Conservation (phyloP, 129 eudicot genomes). For the Solidago caesia region DNA sequence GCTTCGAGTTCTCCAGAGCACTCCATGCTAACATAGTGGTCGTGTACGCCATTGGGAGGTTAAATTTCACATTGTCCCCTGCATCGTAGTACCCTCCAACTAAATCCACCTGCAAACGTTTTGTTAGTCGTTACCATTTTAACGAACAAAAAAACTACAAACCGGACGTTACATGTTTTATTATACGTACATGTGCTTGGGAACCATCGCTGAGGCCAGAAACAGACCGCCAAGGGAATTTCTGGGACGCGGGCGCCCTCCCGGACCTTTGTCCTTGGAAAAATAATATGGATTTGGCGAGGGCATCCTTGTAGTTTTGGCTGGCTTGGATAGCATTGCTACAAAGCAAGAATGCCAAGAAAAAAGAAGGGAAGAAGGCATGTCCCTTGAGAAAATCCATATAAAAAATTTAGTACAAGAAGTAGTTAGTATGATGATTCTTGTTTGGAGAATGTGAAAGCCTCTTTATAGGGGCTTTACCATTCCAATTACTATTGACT, state of each 20-base stretch:
- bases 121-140: not conserved
- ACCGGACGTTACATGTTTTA: not conserved
- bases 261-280: constrained; percentile 96
- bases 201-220: constrained; percentile 71
- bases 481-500: constrained; percentile 23
- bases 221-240: constrained; percentile 56
- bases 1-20: constrained; percentile 66
- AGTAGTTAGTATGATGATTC: constrained; percentile 27
- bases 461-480: constrained; percentile 24
- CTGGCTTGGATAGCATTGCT: constrained; percentile 36
- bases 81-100: constrained; percentile 96
- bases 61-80: constrained; percentile 92
- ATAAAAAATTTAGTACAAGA: not conserved
- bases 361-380: constrained; percentile 22
- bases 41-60: constrained; percentile 92
- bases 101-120: constrained; percentile 63
- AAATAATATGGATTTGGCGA: constrained; percentile 78
- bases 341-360: constrained; percentile 30
- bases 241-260: constrained; percentile 45
- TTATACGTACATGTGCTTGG: constrained; percentile 49
- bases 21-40: constrained; percentile 89
- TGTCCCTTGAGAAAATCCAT: constrained; percentile 31
- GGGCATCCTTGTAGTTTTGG: constrained; percentile 81
- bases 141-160: not conserved
- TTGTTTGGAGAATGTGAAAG: constrained; percentile 26